phyloP scores from a whole-genome alignment of 306 rosid genomes.

The Vicia faba region DNA sequence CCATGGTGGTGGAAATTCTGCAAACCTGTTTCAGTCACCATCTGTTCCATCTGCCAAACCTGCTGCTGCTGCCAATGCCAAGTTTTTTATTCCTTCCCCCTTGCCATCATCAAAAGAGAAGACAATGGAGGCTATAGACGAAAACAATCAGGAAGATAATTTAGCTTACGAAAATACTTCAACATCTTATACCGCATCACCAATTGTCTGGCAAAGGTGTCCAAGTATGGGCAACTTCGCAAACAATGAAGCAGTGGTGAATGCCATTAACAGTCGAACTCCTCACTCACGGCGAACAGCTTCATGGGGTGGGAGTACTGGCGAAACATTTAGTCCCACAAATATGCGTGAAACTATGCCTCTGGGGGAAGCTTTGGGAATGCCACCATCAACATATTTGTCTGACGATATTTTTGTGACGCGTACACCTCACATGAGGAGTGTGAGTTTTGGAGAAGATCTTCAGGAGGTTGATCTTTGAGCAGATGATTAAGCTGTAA shows the following conservation, averaged over 20 bases:
- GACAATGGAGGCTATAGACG: constrained; percentile 57
- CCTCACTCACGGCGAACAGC: constrained; percentile 68
- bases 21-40: constrained; percentile 68
- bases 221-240: constrained; percentile 67
- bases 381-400: constrained; percentile 53
- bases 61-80: constrained; percentile 60
- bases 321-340: constrained; percentile 48
- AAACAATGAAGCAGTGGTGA: constrained; percentile 35
- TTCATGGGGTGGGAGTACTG: constrained; percentile 77
- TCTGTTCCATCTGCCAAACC: constrained; percentile 67
- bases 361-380: constrained; percentile 57
- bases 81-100: constrained; percentile 76
- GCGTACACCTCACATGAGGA: constrained; percentile 39
- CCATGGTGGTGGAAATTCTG: constrained; percentile 68
- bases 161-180: constrained; percentile 49
- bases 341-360: constrained; percentile 45
- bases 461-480: constrained; percentile 90
- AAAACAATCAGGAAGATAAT: constrained; percentile 55
- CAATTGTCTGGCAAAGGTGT: constrained; percentile 52
- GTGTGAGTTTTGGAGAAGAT: constrained; percentile 63
- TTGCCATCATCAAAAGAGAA: constrained; percentile 53
- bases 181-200: constrained; percentile 44
- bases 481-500: constrained; percentile 62
- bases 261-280: constrained; percentile 31
- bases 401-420: constrained; percentile 46